Evolutionary conservation across 2,329 filamentous ascomycete genomes (phyloP).

Genomic region (Colletotrichum liriopes): DNA sequence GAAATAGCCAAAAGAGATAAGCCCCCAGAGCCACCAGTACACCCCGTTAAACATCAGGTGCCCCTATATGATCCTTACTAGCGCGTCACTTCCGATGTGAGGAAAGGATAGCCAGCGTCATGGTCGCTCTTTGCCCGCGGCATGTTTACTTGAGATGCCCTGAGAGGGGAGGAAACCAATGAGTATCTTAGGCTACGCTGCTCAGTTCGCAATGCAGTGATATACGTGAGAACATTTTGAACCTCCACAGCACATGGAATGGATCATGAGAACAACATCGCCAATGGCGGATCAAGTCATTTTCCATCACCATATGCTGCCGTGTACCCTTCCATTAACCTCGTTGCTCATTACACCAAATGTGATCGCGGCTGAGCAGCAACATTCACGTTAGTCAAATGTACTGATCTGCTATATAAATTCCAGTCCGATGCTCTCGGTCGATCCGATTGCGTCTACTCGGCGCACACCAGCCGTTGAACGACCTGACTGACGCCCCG

Average conservation of each 20-base stretch:
- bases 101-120: not conserved
- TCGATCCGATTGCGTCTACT: not conserved
- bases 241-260: not conserved
- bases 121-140: not conserved
- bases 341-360: not conserved
- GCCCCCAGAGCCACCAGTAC: not conserved
- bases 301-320: not conserved
- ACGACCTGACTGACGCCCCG: no score
- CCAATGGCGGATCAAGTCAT: not conserved
- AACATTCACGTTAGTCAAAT: not conserved
- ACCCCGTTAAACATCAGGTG: no score
- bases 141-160: not conserved
- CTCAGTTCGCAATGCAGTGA: not conserved
- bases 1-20: not conserved
- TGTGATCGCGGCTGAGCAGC: not conserved
- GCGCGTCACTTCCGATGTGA: not conserved
- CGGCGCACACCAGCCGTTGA: not conserved
- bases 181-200: not conserved
- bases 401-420: not conserved
- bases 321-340: not conserved
- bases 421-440: not conserved
- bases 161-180: not conserved
- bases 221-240: not conserved
- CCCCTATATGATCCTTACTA: not conserved
- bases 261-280: not conserved